Evolutionary conservation across 2,329 filamentous ascomycete genomes (phyloP), one percentile per base, ranked within the genome.

Genomic region (Sporothrix euskadiensis): DNA sequence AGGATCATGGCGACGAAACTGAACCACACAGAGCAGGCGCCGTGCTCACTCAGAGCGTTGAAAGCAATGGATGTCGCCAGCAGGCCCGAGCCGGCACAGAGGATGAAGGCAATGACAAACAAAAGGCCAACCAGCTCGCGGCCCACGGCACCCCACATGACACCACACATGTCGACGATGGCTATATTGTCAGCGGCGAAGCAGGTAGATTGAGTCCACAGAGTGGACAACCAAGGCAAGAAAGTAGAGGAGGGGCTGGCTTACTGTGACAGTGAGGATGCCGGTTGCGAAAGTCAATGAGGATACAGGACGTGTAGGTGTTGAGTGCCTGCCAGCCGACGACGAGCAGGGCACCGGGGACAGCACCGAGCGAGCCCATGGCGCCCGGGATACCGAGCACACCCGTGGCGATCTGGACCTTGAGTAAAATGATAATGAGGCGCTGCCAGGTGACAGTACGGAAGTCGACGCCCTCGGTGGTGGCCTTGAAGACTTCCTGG

Each of bases 281-380:
- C 4, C 75, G 72, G 73, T 82, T 82, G 49, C 82, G 80, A 74
- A 83, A 83, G 76, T 82, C 54, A 30, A 71, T 63, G 56, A 61
- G 69, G 19, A 71, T 54, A n/a, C 69, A 71, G 80, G 69, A 81
- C 81, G 72, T 83, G 81, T 16, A 83, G 0, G 81, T 83, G 76
- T 83, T 83, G 30, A 83, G 77, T 30, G 79, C 76, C 71, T 82
- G 80, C 82, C 83, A 84, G 78, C 89, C 90, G 1, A 97, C 88
- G 78, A 88, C 90, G 85, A 95, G 95, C 83, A 96, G 95, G 35
- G 90, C 91, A 76, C 93, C 90, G 1, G 93, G 93, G 77, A 95
- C 93, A 76, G 91, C 91, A 82, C 93, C 93, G 85, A 93, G 92
- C 72, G 89, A 89, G 80, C 93, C 92, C 87, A 77, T 93, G 91